A percentile compares a stretch with the other conserved stretches of the same genome.
Evolutionary conservation across 2,329 filamentous ascomycete species (phyloP).

Genomic region (Arthrinium puccinioides): DNA sequence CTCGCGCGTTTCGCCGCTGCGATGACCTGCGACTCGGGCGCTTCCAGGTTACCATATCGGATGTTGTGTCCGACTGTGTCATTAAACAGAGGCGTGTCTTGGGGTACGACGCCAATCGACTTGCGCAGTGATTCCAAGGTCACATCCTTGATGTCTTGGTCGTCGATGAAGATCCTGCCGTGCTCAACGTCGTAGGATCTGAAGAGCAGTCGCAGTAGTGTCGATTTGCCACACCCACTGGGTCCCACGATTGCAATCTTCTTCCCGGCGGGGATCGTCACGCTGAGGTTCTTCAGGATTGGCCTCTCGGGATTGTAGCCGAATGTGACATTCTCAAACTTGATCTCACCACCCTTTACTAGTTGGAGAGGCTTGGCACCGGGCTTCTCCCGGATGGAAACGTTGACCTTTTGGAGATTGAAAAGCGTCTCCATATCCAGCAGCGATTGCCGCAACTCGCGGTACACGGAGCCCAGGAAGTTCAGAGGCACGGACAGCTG

Average conservation of each 20-base stretch:
- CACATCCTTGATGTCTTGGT: conserved; percentile 82
- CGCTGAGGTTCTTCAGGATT: conserved; percentile 74
- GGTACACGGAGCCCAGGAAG: conserved; percentile 96
- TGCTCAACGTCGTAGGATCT: conserved; percentile 85
- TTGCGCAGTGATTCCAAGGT: conserved; percentile 74
- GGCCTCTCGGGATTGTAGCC: conserved; percentile 82
- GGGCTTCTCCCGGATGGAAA: conserved; percentile 71
- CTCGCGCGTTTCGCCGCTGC: conserved; percentile 75
- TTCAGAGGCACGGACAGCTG: conserved; percentile 95
- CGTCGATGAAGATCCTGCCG: conserved; percentile 84
- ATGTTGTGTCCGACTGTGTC: conserved; percentile 96
- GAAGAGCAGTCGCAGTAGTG: conserved; percentile 83
- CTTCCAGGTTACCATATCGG: conserved; percentile 77
- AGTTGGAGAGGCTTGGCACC: conserved; percentile 68
- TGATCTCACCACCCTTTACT: conserved; percentile 76
- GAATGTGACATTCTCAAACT: conserved; percentile 91
- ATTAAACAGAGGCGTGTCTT: conserved; percentile 96
- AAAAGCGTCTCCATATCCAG: conserved; percentile 99
- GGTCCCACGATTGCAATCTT: conserved; percentile 95
- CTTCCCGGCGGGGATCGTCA: conserved; percentile 91
- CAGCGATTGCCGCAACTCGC: conserved; percentile 87
- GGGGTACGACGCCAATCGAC: conserved; percentile 89
- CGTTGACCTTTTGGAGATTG: conserved; percentile 93
- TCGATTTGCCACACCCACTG: conserved; percentile 93
- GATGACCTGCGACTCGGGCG: conserved; percentile 63